Base-by-base conservation (phyloP, 2,329 filamentous ascomycete genomes). In the Juglanconis sp. region DNA sequence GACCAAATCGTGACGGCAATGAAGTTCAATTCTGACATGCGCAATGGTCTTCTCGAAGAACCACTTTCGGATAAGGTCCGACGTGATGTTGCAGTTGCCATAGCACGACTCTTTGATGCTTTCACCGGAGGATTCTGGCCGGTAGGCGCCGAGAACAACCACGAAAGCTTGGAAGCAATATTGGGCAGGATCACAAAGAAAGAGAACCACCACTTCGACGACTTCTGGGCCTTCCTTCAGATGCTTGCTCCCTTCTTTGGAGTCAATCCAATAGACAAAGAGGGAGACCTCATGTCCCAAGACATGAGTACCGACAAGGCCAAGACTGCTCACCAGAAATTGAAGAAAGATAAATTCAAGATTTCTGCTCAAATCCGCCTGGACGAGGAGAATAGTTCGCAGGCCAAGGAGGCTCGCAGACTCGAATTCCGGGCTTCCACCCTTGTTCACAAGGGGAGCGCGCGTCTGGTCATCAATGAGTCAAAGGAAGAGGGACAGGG, bases 381-480 rank as follows among this genome's bases (percentile, higher is more conserved):
- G 65, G 77, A 83, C 53, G 86, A 87, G 54, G 75, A 77, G 56
- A 72, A 74, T n/a, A 81, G 85, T 56, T 70, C 80, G 4, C 72
- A 78, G 79, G 64, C 73, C 73, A 30, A 71, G 79, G 17, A 84
- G 56, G 71, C 74, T 63, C 84, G 87, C 32, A 75, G 77, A 35
- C 69, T 71, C 65, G 79, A 76, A 61, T 76, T 82, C 40, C 80
- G 75, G 65, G 71, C 67, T 64, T 77, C 72, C 60, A 80, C 70
- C 51, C 73, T 66, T 62, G 77, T 74, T 63, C 72, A 71, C 63
- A 79, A 71, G 70, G 76, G 82, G 68, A 75, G 78, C 64, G 71
- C 75, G 47, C 73, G 79, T 52, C 72, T 90, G 31, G 85, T 89
- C 51, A 83, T 92, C 71, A 92, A 92, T 68, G 81, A 86, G 62